Percentiles rank a stretch among this genome's conserved stretches.
Conservation (phyloP, 2,329 filamentous ascomycete species). For the Triangularia verruculosa region DNA sequence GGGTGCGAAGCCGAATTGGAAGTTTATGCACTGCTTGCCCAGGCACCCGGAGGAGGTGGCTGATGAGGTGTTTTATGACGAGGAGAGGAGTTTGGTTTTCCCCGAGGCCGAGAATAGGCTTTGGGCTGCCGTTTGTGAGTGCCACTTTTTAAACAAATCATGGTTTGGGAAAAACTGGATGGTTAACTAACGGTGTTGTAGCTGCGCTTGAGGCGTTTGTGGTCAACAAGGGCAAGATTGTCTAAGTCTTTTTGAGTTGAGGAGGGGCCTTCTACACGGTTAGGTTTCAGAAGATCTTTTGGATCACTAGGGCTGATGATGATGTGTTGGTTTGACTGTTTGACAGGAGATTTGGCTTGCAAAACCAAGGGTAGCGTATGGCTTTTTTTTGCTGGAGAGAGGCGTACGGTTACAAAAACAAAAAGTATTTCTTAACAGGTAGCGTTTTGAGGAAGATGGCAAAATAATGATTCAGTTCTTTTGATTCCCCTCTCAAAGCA, state of each 20-base stretch:
- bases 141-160: background rate
- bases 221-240: constrained; percentile 84
- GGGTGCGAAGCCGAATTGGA: constrained; percentile 85
- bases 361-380: background rate
- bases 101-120: constrained; percentile 91
- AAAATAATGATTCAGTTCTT: background rate
- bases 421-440: constrained; percentile 6
- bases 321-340: constrained; percentile 12
- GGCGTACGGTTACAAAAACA: constrained; percentile 16
- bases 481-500: background rate
- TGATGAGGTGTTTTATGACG: constrained; percentile 91
- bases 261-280: too few relatives aligned
- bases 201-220: constrained; percentile 85
- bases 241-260: constrained; percentile 31
- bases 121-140: constrained; percentile 79
- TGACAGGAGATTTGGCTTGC: background rate
- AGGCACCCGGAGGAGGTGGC: constrained; percentile 89
- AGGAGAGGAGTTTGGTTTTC: constrained; percentile 76
- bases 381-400: background rate
- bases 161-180: background rate
- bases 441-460: background rate
- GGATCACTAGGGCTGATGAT: background rate
- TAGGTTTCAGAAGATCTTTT: background rate
- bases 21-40: constrained; percentile 98
- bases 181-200: constrained; percentile 29